Conservation (phyloP, 345 rosid species). For the Noccaea bulbosa region DNA sequence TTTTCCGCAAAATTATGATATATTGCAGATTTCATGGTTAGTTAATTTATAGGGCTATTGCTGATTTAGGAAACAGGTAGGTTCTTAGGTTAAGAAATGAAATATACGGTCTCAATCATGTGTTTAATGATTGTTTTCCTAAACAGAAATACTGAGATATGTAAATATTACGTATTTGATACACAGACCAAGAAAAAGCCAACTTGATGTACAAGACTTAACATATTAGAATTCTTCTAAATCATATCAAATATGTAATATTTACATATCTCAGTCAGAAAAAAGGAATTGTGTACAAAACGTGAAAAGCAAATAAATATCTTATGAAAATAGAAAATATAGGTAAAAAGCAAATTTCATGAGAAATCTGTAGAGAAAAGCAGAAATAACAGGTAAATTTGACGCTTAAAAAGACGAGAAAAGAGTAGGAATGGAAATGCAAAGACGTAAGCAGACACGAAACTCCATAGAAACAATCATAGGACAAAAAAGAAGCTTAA, state of each 20-base stretch:
- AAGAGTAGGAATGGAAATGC: conserved; percentile 4
- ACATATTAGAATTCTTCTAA: conserved; percentile 19
- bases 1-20: conserved; percentile 5
- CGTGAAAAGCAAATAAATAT: conserved; percentile 12
- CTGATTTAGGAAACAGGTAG: conserved; percentile 24
- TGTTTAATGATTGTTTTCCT: conserved; percentile 24
- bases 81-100: conserved; percentile 16
- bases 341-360: conserved; percentile 18
- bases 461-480: conserved; percentile 38
- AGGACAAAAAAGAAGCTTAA: not conserved
- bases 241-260: conserved; percentile 23
- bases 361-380: conserved; percentile 11
- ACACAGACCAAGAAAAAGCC: not conserved
- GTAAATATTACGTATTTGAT: conserved; percentile 25
- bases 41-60: conserved; percentile 5
- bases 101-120: conserved; percentile 28
- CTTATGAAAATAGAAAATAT: conserved; percentile 13
- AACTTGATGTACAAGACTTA: conserved; percentile 32
- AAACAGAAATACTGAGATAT: conserved; percentile 15
- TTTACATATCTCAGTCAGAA: not conserved
- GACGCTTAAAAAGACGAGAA: conserved; percentile 36
- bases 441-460: conserved; percentile 41
- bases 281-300: not conserved
- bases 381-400: conserved; percentile 32
- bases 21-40: conserved; percentile 7